Evolutionary conservation across 2,329 filamentous ascomycete genomes (phyloP).

Genomic region (Colletotrichum sp.): DNA sequence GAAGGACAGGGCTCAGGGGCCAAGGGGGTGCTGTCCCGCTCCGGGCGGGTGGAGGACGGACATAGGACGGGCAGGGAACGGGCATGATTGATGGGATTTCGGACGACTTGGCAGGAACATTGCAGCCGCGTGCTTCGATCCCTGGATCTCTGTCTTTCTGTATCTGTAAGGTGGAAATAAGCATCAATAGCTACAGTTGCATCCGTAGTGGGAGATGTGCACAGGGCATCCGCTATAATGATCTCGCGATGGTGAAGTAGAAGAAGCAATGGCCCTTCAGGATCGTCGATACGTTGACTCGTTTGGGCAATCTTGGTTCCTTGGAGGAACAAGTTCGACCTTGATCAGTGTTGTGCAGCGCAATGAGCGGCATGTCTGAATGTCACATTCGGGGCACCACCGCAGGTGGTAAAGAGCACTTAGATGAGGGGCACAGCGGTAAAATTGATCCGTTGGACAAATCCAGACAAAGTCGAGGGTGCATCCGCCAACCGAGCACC

Average conservation of each 20-base stretch:
- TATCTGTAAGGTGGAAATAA: neutral
- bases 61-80: neutral
- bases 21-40: neutral
- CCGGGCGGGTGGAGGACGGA: neutral
- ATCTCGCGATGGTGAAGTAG: neutral
- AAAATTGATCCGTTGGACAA: neutral
- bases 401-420: neutral
- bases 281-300: neutral
- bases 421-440: neutral
- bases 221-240: neutral
- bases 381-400: neutral
- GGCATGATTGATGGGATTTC: conserved; percentile 17
- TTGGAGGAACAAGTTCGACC: neutral
- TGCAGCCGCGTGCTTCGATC: neutral
- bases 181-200: neutral
- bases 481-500: neutral
- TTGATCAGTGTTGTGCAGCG: neutral
- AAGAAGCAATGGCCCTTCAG: neutral
- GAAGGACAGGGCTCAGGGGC: neutral
- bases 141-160: neutral
- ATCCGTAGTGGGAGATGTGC: neutral
- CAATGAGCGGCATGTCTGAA: neutral
- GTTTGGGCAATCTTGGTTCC: neutral
- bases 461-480: neutral
- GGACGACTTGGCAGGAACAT: conserved; percentile 2